phyloP scores from a whole-genome alignment of 2,329 filamentous ascomycete genomes.

The Dactylonectria macrodidyma region DNA sequence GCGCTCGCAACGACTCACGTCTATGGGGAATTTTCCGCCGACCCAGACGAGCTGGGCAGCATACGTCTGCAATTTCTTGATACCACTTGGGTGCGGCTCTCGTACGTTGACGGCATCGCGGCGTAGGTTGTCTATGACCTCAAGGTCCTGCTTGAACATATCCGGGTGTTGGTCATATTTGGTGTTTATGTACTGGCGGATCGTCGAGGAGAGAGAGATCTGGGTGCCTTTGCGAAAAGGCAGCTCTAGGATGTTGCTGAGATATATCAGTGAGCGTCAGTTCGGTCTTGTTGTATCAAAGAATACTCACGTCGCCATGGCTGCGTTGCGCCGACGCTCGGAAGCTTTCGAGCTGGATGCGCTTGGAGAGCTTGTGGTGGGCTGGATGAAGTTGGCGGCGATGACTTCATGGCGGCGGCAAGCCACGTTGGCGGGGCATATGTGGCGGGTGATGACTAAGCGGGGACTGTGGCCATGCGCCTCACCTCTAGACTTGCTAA shows the following conservation, averaged over 20 bases:
- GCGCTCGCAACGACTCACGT: conserved; percentile 66
- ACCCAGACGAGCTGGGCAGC: conserved; percentile 95
- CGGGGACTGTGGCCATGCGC: not conserved
- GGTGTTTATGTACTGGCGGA: conserved; percentile 94
- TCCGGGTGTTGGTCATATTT: conserved; percentile 99
- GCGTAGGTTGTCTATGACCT: conserved; percentile 86
- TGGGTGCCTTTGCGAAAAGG: conserved; percentile 90
- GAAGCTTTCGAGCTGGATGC: conserved; percentile 14
- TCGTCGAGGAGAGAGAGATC: conserved; percentile 83
- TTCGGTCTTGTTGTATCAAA: not conserved
- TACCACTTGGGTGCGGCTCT: conserved; percentile 89
- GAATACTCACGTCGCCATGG: conserved; percentile 49
- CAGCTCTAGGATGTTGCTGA: conserved; percentile 78
- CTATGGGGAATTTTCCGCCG: conserved; percentile 94
- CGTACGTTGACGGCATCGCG: conserved; percentile 89
- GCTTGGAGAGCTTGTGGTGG: conserved; percentile 25
- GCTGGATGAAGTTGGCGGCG: conserved; percentile 31
- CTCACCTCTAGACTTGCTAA: too few species aligned
- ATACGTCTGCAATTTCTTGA: conserved; percentile 91
- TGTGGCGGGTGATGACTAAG: conserved; percentile 34
- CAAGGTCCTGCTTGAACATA: conserved; percentile 91
- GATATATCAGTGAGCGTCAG: conserved; percentile 38
- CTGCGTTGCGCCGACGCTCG: conserved; percentile 21
- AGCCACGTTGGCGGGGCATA: conserved; percentile 45
- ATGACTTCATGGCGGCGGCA: conserved; percentile 44